Evolutionary conservation across 495 filamentous ascomycete species (phyloP).

Genomic region (Tuber brumale): DNA sequence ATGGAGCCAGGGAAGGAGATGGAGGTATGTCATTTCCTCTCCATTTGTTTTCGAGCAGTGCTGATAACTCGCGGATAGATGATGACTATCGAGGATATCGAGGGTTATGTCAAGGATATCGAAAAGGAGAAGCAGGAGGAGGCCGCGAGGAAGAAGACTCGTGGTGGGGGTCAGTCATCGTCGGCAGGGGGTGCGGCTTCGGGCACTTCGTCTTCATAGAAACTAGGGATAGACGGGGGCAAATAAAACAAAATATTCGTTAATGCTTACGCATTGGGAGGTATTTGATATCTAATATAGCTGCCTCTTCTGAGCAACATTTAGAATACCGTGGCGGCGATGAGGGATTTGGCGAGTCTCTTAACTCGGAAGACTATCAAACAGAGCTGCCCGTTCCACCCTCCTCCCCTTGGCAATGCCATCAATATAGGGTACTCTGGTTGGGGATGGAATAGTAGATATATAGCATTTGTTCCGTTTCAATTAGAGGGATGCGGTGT

Average conservation of each 20-base stretch:
- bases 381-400: background rate
- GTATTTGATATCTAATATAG: background rate
- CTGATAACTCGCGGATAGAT: conserved; percentile 47
- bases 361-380: background rate
- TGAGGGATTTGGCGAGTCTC: background rate
- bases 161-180: conserved; percentile 26
- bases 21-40: conserved; percentile 47
- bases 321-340: background rate
- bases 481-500: too few relatives aligned
- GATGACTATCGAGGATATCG: conserved; percentile 90
- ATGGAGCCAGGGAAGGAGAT: conserved; percentile 90
- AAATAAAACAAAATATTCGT: conserved; percentile 1
- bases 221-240: conserved; percentile 1
- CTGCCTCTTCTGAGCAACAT: background rate
- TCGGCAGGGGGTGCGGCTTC: conserved; percentile 19
- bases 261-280: background rate
- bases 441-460: background rate
- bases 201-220: conserved; percentile 18
- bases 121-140: conserved; percentile 99
- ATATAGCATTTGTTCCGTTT: background rate
- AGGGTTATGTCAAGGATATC: conserved; percentile 93
- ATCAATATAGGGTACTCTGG: background rate
- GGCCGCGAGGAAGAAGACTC: conserved; percentile 88
- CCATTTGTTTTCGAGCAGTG: background rate
- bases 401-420: background rate